Base-by-base conservation (phyloP, 306 rosid species). In the Fragaria nilgerrensis region DNA sequence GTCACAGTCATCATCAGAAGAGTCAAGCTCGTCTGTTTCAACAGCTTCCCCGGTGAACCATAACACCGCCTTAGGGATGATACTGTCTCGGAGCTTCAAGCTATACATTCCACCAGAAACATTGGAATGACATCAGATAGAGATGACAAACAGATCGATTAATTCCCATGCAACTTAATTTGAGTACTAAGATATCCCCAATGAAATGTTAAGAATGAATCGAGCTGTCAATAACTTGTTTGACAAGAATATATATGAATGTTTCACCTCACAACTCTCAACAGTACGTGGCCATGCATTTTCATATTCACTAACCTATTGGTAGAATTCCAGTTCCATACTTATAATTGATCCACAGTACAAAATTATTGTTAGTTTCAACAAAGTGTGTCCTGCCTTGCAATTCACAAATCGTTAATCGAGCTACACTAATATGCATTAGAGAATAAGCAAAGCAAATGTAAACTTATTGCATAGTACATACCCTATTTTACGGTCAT, bases 401-500 rank as follows among this genome's bases (percentile, higher is more conserved):
- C 34, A 32, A 32, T 32, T 32, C 34, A 2, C 19, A 34, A 72
- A 52, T 12, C 1, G 47, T 72, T 27, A 5, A 58, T 23, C 17
- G 5, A 50, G 20, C 37, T 20, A 19, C 41, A 41, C 9, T 0
- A 11, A 27, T 20, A 71, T 49, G 75, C 62, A 48, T 27, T 29
- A 71, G 43, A 72, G 32, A 36, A 5, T 36, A 52, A 72, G 55
- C 55, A 16, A 70, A 48, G 74, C 20, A 72, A n/a, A 52, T 50
- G 13, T 72, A 67, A 44, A 25, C 43, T 25, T 49, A 36, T 36
- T 36, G 0, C 43, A 59, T 49, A 36, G 4, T 36, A 5, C 88
- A 66, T 78, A 89, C 97, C 94, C 97, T 53, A 89, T 85, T 50
- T 86, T 90, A 78, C 86, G 90, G 70, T 91, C 92, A 63, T 88